phyloP scores from a whole-genome alignment of 495 filamentous ascomycete species.

The Hypoxylon intermedium region DNA sequence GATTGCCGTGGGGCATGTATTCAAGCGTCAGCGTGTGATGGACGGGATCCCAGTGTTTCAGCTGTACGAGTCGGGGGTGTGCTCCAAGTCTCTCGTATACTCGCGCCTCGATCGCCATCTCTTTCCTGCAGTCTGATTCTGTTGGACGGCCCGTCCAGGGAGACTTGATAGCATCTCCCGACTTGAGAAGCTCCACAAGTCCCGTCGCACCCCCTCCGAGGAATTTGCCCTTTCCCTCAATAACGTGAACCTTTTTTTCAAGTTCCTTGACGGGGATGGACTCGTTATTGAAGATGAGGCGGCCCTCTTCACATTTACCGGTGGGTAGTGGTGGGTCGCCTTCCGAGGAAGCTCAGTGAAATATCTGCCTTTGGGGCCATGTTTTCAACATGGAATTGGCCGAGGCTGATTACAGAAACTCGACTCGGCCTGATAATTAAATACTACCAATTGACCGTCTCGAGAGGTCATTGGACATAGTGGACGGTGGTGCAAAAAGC shows the following conservation, averaged over 20 bases:
- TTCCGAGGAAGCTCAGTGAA: not conserved
- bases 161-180: constrained; percentile 23
- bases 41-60: constrained; percentile 33
- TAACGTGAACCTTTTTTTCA: not conserved
- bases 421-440: not conserved
- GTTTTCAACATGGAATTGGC: not conserved
- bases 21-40: constrained; percentile 37
- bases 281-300: not conserved
- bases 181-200: constrained; percentile 41
- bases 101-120: constrained; percentile 43
- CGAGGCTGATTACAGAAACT: not conserved
- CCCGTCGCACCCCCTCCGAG: constrained; percentile 39
- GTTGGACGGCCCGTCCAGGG: constrained; percentile 32
- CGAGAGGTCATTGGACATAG: no score
- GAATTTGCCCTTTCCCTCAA: constrained; percentile 33
- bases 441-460: not conserved
- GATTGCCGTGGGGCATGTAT: constrained; percentile 44
- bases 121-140: constrained; percentile 19
- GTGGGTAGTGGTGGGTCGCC: not conserved
- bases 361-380: not conserved
- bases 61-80: constrained; percentile 36
- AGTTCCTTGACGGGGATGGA: no score
- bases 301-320: not conserved
- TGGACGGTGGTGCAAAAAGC: no score
- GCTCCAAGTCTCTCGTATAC: constrained; percentile 38